phyloP scores from a whole-genome alignment of 139 green algal genomes.

The Auxenochlorella protothecoides region DNA sequence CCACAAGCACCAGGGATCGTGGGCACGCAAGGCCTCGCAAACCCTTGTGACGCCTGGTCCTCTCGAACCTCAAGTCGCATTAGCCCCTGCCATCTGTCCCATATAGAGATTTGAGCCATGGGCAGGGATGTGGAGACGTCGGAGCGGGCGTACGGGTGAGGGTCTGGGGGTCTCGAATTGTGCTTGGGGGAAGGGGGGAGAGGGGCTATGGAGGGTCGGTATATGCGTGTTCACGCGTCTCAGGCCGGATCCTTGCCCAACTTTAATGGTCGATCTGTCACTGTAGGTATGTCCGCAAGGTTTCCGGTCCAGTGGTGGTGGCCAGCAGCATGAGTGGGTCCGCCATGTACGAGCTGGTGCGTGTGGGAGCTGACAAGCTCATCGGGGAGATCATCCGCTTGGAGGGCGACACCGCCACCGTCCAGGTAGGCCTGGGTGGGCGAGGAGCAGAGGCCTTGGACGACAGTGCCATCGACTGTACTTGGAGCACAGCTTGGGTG shows the following conservation, averaged over 20 bases:
- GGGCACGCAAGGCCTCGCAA: too few species aligned
- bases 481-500: neutral
- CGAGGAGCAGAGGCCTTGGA: neutral
- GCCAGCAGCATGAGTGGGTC: slow-evolving; percentile 86
- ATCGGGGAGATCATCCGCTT: slow-evolving; percentile 99
- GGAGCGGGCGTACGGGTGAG: slow-evolving; percentile 13
- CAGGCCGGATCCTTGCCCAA: neutral
- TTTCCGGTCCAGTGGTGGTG: slow-evolving; percentile 95
- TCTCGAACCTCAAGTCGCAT: too few species aligned
- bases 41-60: too few species aligned
- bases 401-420: slow-evolving; percentile 92
- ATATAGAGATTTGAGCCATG: slow-evolving; percentile 3
- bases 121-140: slow-evolving; percentile 14
- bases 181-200: neutral
- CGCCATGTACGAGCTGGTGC: slow-evolving; percentile 99
- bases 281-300: slow-evolving; percentile 67
- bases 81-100: too few species aligned
- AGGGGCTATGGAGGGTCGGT: neutral
- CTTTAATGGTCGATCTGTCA: neutral
- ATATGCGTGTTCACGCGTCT: neutral
- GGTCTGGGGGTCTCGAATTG: neutral
- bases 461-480: neutral
- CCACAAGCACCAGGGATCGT: too few species aligned
- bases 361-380: slow-evolving; percentile 84
- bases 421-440: slow-evolving; percentile 57